These are phyloP conservation scores for Paramecium caudatum DNA, from an alignment of 73 alveolate genomes.

Conservation along the genomic window DNA sequence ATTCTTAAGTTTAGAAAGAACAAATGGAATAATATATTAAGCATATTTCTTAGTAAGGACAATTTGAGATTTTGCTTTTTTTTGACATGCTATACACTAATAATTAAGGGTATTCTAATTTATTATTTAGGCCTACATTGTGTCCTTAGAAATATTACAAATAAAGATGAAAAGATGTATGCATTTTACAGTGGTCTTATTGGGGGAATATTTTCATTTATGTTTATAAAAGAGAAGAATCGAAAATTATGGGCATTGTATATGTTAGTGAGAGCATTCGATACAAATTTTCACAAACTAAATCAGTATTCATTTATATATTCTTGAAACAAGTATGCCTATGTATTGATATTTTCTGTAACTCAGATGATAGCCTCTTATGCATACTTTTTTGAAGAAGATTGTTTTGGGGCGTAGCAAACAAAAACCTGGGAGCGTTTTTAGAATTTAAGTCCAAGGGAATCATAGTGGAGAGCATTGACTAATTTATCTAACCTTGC, in stretches of 20 bases:
- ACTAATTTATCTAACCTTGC: conserved; percentile 52
- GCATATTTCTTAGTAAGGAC: background rate
- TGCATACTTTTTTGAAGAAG: conserved; percentile 68
- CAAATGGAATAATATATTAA: background rate
- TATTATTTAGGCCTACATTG: background rate
- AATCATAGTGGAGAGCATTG: conserved; percentile 1
- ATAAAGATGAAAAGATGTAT: background rate
- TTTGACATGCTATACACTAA: background rate
- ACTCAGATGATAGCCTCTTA: background rate
- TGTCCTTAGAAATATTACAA: background rate
- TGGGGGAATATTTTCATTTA: conserved; percentile 21
- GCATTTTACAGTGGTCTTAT: conserved; percentile 30
- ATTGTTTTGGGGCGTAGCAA: conserved; percentile 36
- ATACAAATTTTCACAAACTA: conserved; percentile 37
- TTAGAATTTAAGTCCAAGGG: conserved; percentile 33
- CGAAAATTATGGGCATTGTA: conserved; percentile 49
- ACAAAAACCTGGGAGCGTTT: background rate
- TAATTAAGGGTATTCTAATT: background rate
- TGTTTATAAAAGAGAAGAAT: background rate
- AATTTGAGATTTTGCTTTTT: conserved; percentile 1
- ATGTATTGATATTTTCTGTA: background rate
- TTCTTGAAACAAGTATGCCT: conserved; percentile 22
- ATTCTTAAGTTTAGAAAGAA: background rate
- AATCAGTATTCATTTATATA: background rate
- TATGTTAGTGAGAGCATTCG: conserved; percentile 50